Conservation (phyloP, 164 flowering plant genomes). For the Saururus chinensis region DNA sequence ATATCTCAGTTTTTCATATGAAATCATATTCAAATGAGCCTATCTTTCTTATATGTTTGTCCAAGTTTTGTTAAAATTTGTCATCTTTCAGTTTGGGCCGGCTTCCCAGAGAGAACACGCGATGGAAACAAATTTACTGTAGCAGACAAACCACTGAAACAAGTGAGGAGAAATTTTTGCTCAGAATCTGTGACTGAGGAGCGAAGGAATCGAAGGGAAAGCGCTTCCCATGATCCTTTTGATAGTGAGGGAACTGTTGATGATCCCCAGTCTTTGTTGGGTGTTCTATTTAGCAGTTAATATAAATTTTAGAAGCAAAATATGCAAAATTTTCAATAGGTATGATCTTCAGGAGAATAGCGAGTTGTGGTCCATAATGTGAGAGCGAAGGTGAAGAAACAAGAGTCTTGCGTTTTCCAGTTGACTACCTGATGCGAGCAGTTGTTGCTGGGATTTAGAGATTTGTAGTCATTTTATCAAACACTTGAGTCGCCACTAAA, state of each 20-base stretch:
- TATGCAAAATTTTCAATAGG: neutral
- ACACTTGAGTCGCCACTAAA: no score
- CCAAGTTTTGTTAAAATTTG: neutral
- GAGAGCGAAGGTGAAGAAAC: no score
- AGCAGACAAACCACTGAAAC: slow-evolving; percentile 70
- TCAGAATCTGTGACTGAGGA: slow-evolving; percentile 54
- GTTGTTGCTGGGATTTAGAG: no score
- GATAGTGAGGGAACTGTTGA: slow-evolving; percentile 27
- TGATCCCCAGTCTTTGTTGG: slow-evolving; percentile 50
- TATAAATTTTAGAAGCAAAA: neutral
- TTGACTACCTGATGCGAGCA: no score
- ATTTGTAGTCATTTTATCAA: no score
- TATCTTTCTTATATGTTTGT: neutral
- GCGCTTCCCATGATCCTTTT: slow-evolving; percentile 49
- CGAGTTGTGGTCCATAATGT: no score
- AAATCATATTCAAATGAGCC: no score
- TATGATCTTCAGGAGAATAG: no score
- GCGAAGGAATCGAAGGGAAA: slow-evolving; percentile 50
- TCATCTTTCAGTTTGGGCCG: slow-evolving; percentile 82
- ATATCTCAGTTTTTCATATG: no score
- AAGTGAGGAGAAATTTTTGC: slow-evolving; percentile 41
- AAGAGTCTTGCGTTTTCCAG: no score
- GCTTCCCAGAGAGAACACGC: slow-evolving; percentile 75
- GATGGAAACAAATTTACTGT: slow-evolving; percentile 82
- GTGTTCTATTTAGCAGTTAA: slow-evolving; percentile 27